Base-by-base conservation (phyloP, 345 rosid species). In the Corchorus capsularis region DNA sequence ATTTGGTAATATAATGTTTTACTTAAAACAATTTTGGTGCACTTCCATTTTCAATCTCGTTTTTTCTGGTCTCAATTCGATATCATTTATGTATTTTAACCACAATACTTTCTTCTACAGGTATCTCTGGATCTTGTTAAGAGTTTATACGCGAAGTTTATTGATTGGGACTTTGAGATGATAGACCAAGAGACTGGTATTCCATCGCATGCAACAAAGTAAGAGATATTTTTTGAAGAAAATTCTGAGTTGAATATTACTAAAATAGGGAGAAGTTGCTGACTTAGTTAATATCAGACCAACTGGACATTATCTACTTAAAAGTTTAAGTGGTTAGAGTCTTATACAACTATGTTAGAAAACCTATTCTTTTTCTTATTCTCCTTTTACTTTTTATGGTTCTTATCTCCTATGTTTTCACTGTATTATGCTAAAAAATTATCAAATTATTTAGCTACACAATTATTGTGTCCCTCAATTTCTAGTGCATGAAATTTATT, bases 121-220 rank as follows among this genome's bases (percentile, higher is more conserved):
- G 98, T 95, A 16, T 95, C 99, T 83, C 84, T 95, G 82, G 99
- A 95, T 89, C 89, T 94, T 62, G 96, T 94, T 61, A 94, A 94
- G 82, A 89, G 97, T 63, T 86, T 94, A 73, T 94, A 94, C 81
- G 98, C 98, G 50, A 94, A 95, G 81, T 94, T 92, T 78, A 94
- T 94, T 78, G 99, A 95, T 82, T 95, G 99, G 99, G 99, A 95
- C 81, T 69, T 79, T 68, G 87, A 93, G 83, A 95, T 95, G 97
- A 81, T 91, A 79, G 99, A 95, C 80, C 89, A 81, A 74, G 98
- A 92, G 79, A 92, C 96, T 52, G 85, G 86, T 57, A 92, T 89
- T 69, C 84, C 92, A 74, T 86, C 99, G 11, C 91, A 90, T 84
- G 97, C 98, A n/a, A 63, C 98, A 75, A 95, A 95, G 99, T 95